Base-by-base conservation (phyloP, 2,329 filamentous ascomycete genomes). In the Hymenoscyphus repandus region DNA sequence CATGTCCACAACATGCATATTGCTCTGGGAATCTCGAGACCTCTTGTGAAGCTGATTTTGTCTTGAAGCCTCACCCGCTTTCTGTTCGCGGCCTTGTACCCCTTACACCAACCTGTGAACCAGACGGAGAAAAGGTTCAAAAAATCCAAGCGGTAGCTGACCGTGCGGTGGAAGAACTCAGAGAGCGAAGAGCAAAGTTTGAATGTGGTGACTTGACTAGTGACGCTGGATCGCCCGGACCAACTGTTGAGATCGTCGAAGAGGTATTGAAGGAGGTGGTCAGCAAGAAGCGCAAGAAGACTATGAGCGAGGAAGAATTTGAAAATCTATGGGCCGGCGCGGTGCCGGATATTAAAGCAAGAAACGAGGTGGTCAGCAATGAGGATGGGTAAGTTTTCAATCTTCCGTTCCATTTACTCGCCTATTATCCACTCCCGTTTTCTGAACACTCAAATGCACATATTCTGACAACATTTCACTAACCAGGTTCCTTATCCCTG, bases 81-180 rank as follows among this genome's bases (percentile, higher is more conserved):
- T 86, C 90, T 0, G 67, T 96, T 0, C 83, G 85, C 44, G 91
- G 93, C 0, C 65, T 95, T 3, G 64, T 97, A 5, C 93, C 93
- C 6, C 72, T 99, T 7, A 83, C 91, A 5, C 92, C 95, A 1
- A 91, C 89, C 4, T 99, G 93, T 68, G 92, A 96, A 69, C 88
- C 93, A 0, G 95, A 99, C 68, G 90, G 90, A 54, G 90, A 95
- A 63, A 96, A 96, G 68, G 89, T 86, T 6, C 83, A 89, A 36
- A 86, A 88, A 15, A 86, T 97, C 44, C 89, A 92, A 63, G 82
- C 85, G 17, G 90, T 99, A 13, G 90, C 91, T 6, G 86, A 97
- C 66, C 87, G 85, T 67, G 90, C 88, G 1, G 79, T 97, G 3
- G 90, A 96, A 62, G 86, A 91, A 61, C 78, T 99, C 44, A 81